Evolutionary conservation across 352 stramenopile species (phyloP), one percentile per base, ranked within the genome.

Genomic region (Plasmopara halstedii): DNA sequence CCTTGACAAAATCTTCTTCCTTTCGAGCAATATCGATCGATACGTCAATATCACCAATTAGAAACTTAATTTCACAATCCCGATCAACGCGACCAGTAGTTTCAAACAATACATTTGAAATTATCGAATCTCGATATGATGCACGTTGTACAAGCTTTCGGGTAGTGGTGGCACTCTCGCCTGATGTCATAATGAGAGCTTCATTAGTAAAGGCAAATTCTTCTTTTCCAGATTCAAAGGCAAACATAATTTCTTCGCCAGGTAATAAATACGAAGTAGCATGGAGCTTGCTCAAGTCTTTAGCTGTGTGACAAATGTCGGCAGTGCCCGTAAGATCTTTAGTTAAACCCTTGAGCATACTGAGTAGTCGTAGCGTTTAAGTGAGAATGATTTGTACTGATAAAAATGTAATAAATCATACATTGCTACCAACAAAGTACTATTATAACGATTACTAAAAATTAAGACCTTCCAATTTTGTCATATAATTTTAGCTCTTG

Each of bases 11-110:
- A 15, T 49, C 37, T 39, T 80, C 65, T 33, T 83, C 71, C 27
- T 78, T 76, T 5, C 53, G 50, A 7, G 64, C 68, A 29, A 80
- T 76, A 47, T 83, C 71, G 34, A 83, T 80, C 29, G 50, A 73
- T 7, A 80, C 41, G 11, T 62, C 21, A 10, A 46, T 20, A 2
- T 60, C 46, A 14, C 68, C 71, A 33, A 83, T 76, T 11, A 31
- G 17, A 53, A 83, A 80, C 53, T 83, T 80, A 56, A 83, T 77
- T 54, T 80, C 71, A 32, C 71, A 83, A 56, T 83, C 71, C 23
- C 68, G 71, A 33, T 83, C 71, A 15, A 78, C 44, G 18, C 66
- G 65, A 0, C 71, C 71, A 3, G 68, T 73, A 7, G 71, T 83
- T 56, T 80, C 71, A 35, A 83, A 80, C 20, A 53, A 21, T 9